phyloP scores from a whole-genome alignment of 106 monocot species.

The Hemerocallis citrina region DNA sequence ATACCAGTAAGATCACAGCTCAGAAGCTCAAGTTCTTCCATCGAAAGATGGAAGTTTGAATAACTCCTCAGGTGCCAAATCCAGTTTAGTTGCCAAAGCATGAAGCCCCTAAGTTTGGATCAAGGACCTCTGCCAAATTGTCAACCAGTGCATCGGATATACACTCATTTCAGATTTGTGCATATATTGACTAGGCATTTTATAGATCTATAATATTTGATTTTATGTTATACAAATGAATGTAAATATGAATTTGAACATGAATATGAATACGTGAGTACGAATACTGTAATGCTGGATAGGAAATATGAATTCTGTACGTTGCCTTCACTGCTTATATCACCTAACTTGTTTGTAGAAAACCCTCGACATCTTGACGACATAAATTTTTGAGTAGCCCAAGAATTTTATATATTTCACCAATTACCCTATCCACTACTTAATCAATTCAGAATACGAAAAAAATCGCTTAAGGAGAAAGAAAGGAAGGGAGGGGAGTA shows the following conservation, averaged over 20 bases:
- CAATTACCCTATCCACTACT: too few relatives aligned
- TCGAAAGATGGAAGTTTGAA: neutral
- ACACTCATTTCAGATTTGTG: neutral
- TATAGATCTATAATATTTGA: too few relatives aligned
- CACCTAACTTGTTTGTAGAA: neutral
- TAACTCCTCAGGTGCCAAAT: conserved; percentile 1
- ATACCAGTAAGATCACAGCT: neutral
- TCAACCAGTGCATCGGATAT: conserved; percentile 7
- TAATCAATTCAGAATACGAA: too few relatives aligned
- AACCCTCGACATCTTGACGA: neutral
- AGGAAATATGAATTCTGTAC: neutral
- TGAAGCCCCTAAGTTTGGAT: neutral
- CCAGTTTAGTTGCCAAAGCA: conserved; percentile 1
- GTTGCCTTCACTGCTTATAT: neutral
- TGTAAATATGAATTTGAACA: neutral
- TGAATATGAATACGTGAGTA: neutral
- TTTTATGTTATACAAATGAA: neutral
- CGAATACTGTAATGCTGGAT: too few relatives aligned
- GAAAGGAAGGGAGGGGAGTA: too few relatives aligned
- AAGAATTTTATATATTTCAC: too few relatives aligned
- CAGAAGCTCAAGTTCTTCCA: neutral
- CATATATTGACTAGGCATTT: too few relatives aligned
- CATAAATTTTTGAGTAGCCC: too few relatives aligned
- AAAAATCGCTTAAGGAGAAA: too few relatives aligned
- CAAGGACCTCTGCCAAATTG: conserved; percentile 8